A percentile compares a stretch with the other conserved stretches of the same genome.
phyloP scores from a whole-genome alignment of 805 yeast genomes.

The Ogataea paraovalis region DNA sequence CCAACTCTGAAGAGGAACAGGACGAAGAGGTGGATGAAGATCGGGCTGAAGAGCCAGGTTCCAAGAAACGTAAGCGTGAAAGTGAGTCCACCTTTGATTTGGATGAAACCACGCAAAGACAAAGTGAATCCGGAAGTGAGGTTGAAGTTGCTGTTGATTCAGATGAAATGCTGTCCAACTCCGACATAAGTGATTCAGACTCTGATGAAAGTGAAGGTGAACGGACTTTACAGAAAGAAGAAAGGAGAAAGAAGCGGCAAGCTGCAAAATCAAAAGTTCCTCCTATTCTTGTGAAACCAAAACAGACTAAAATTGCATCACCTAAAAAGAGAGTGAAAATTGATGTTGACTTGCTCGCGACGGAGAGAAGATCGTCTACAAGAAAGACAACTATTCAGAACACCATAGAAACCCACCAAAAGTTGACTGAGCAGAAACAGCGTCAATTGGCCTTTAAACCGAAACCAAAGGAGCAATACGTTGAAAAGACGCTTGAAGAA shows the following conservation, averaged over 20 bases:
- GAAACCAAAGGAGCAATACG: constrained; percentile 32
- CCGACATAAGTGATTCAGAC: constrained; percentile 47
- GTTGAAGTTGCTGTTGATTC: constrained; percentile 27
- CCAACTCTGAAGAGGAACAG: constrained; percentile 29
- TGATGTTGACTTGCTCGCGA: constrained; percentile 30
- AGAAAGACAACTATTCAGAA: constrained; percentile 75
- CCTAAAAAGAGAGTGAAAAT: constrained; percentile 27
- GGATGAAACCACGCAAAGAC: constrained; percentile 13
- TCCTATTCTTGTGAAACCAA: constrained; percentile 25
- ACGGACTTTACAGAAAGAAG: constrained; percentile 33
- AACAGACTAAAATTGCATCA: constrained; percentile 11
- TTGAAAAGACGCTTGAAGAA: constrained; percentile 64
- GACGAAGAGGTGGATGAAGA: not conserved
- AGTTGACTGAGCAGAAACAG: constrained; percentile 63
- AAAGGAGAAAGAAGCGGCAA: constrained; percentile 16
- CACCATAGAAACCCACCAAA: constrained; percentile 71
- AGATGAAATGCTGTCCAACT: constrained; percentile 54
- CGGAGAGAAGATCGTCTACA: constrained; percentile 65
- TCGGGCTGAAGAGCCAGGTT: constrained; percentile 16
- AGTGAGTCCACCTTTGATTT: constrained; percentile 2
- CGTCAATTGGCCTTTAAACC: constrained; percentile 35
- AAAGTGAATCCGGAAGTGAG: constrained; percentile 27
- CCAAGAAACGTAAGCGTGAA: constrained; percentile 21
- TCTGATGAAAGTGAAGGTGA: constrained; percentile 55
- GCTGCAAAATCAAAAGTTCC: constrained; percentile 44